Evolutionary conservation across 2,329 filamentous ascomycete genomes (phyloP).

Genomic region (Ambrosiella cleistominuta): DNA sequence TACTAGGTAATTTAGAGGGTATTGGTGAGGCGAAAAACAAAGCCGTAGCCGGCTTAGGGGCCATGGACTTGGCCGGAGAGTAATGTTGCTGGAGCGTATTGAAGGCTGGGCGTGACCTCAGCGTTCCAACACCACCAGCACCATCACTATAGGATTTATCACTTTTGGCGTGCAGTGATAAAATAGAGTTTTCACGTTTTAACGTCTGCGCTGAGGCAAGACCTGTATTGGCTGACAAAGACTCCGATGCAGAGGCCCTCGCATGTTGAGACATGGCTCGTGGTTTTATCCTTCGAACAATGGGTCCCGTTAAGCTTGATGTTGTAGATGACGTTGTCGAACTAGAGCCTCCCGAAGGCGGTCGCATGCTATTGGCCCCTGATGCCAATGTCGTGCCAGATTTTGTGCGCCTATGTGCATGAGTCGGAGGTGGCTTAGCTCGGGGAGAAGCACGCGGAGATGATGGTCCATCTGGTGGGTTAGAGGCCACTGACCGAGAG

Average conservation of each 20-base stretch:
- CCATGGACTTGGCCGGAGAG: constrained; percentile 40
- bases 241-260: neutral
- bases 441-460: neutral
- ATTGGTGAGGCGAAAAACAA: constrained; percentile 41
- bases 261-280: constrained; percentile 15
- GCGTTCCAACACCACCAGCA: constrained; percentile 16
- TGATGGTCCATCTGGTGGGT: neutral
- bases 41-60: constrained; percentile 44
- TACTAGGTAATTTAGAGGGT: constrained; percentile 42
- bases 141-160: constrained; percentile 6
- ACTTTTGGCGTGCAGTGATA: neutral
- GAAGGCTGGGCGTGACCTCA: constrained; percentile 36
- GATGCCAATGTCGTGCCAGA: neutral
- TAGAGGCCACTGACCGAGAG: constrained; percentile 12
- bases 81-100: constrained; percentile 49
- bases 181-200: neutral
- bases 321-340: neutral
- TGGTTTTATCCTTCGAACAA: constrained; percentile 14
- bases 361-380: neutral
- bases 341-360: neutral
- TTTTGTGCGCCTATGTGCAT: constrained; percentile 4
- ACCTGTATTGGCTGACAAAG: neutral
- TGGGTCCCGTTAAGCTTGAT: neutral
- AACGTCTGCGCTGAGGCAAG: neutral
- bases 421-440: neutral